Conservation (phyloP, 371 early-diverging fungal species). For the Mycotypha africana region DNA sequence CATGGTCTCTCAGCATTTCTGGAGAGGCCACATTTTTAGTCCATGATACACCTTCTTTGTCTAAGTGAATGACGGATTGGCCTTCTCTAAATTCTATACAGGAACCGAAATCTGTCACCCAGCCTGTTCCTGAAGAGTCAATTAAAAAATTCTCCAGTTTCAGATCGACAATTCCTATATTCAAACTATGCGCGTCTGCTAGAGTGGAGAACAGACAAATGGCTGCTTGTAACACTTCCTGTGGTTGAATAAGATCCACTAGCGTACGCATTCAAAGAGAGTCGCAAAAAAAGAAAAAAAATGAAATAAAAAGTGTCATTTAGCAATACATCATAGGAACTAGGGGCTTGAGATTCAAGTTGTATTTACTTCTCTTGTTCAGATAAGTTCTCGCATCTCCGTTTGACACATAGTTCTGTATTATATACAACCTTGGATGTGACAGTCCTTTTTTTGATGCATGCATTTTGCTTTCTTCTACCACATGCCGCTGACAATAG, state of each 20-base stretch:
- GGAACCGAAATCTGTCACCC: slow-evolving; percentile 37
- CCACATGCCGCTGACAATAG: slow-evolving; percentile 1
- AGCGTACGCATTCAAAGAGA: too few relatives aligned
- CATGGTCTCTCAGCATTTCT: slow-evolving; percentile 18
- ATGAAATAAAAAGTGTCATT: not conserved
- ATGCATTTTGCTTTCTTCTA: not conserved
- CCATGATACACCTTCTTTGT: slow-evolving; percentile 16
- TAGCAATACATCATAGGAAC: not conserved
- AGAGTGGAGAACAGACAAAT: slow-evolving; percentile 29
- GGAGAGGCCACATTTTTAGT: slow-evolving; percentile 34
- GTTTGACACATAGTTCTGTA: slow-evolving; percentile 23
- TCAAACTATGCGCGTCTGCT: slow-evolving; percentile 20
- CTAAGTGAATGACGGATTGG: slow-evolving; percentile 3
- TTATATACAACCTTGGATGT: too few relatives aligned
- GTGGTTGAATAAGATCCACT: slow-evolving; percentile 12
- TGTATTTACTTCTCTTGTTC: slow-evolving; percentile 11
- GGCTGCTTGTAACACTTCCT: slow-evolving; percentile 23
- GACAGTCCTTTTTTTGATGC: not conserved
- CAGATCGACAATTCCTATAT: slow-evolving; percentile 34
- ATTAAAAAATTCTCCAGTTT: slow-evolving; percentile 37
- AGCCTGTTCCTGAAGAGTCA: slow-evolving; percentile 24
- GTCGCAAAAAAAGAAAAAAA: not conserved
- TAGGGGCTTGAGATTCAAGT: not conserved
- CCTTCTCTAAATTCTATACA: slow-evolving; percentile 18
- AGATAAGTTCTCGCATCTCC: slow-evolving; percentile 28